A percentile compares a stretch with the other conserved stretches of the same genome.
Evolutionary conservation across 1,284 basidiomycete species (phyloP).

Genomic region (Trichosporon sp.): DNA sequence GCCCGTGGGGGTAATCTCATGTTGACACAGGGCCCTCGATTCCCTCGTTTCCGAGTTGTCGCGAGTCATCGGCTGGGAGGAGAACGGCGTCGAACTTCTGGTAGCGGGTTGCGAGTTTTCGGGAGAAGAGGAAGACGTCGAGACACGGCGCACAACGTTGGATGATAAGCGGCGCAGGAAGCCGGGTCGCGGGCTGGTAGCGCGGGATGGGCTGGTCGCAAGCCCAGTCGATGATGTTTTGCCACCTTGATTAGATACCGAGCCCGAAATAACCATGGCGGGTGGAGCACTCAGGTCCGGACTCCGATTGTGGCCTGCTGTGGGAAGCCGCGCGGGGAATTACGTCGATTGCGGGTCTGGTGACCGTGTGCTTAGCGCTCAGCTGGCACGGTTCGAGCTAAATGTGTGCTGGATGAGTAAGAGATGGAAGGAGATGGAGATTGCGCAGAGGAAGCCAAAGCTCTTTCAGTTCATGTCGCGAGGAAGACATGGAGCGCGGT

Average conservation of each 20-base stretch:
- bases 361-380: neutral
- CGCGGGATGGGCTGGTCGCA: conserved; percentile 1
- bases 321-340: neutral
- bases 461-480: neutral
- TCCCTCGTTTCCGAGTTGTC: neutral
- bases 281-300: neutral
- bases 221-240: neutral
- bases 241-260: conserved; percentile 19
- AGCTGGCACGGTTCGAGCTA: neutral
- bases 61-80: neutral
- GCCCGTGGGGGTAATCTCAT: neutral
- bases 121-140: conserved; percentile 9
- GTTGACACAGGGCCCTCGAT: conserved; percentile 9
- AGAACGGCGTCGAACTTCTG: neutral
- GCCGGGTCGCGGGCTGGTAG: conserved; percentile 1
- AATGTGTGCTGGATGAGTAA: neutral
- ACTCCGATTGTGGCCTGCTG: neutral
- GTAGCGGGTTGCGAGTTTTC: neutral
- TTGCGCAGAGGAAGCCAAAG: neutral
- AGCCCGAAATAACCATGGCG: conserved; percentile 12
- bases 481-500: neutral
- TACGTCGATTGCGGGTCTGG: conserved; percentile 1
- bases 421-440: neutral
- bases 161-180: conserved; percentile 14
- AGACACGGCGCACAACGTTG: neutral